Evolutionary conservation across 1,284 basidiomycete species (phyloP), one percentile per base, ranked within the genome.

Genomic region (Trichosporon asahii): DNA sequence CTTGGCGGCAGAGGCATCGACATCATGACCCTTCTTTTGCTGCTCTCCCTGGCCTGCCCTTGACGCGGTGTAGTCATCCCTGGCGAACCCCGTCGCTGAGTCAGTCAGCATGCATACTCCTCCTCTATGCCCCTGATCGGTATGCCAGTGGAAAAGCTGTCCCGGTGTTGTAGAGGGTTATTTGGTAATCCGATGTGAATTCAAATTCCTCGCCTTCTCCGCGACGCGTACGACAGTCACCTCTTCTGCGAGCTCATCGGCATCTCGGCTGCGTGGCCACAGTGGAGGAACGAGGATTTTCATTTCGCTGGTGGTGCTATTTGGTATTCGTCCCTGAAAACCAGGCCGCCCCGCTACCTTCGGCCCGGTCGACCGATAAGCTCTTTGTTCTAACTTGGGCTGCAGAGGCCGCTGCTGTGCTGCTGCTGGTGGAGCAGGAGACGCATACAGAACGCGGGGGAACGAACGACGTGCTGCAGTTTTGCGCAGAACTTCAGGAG

Each of bases 291-390:
- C 18, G 46, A 49, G 46, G 53, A 57, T 60, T 60, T 60, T 60
- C 55, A 60, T 60, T 60, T 60, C 27, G n/a, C 25, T 8, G 27
- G 9, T 11, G 12, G 27, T 14, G 23, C 55, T n/a, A 60, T 60
- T 60, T 60, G 55, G 55, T 60, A 60, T 60, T 60, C 55, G 14
- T 23, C 49, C 49, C 49, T 53, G 49, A 53, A 53, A 23, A 53
- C 23, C 49, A 53, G 4, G 8, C 49, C 11, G 23, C 11, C 25
- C 27, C 55, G 8, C 14, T 23, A 7, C 40, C 25, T 14, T 31
- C 55, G 55, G 55, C 55, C 55, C 55, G 55, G 55, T 15, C 11
- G 55, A 29, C 55, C 55, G 55, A 21, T 55, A 18, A 5, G 29
- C 27, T 33, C 55, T 29, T 27, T 18, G 27, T 60, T 44, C 40